Base-by-base conservation (phyloP, 495 filamentous ascomycete genomes). In the Neurospora sublineolata region DNA sequence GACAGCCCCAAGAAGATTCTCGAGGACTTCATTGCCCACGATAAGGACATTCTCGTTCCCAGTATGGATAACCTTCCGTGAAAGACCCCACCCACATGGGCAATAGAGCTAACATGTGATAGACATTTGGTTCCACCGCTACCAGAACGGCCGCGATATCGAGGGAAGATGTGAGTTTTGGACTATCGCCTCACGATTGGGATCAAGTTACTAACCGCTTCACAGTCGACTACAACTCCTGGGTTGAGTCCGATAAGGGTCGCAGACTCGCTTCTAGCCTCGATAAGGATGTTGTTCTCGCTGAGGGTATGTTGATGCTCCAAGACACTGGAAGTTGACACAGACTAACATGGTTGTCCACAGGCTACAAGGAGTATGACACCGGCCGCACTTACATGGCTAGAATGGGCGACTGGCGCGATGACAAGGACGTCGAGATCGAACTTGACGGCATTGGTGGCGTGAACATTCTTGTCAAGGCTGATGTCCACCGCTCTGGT, bases 91-190 rank as follows among this genome's bases (percentile, higher is more conserved):
- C 20, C 12, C 37, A 36, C 42, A 46, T 16, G 9, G 38, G 40
- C 41, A 9, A 11, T 30, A 41, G n/a, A 73, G 71, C 81, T 84
- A 73, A 86, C 73, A 10, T 71, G 4, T 68, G 11, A 27, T 77
- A 97, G 94, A 99, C 80, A 89, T 99, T 72, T 99, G 95, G 95
- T 99, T 98, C 84, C 95, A 99, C 78, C 89, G 94, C 20, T 97
- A 97, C 79, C 83, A 89, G 75, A 87, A 94, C 79, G 89, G 87
- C 71, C 83, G 82, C 60, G 96, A 98, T 78, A 93, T 97, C 77
- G 96, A 99, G 81, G 96, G 95, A 72, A 88, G 92, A 87, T 98
- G 93, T 95, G 85, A 79, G 92, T 86, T 70, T 74, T 73, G 36
- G 67, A 42, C 5, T 36, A 14, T 60, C 23, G n/a, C 7, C 70